Conservation (phyloP, 2,329 filamentous ascomycete genomes). For the Aspergillus neotritici region DNA sequence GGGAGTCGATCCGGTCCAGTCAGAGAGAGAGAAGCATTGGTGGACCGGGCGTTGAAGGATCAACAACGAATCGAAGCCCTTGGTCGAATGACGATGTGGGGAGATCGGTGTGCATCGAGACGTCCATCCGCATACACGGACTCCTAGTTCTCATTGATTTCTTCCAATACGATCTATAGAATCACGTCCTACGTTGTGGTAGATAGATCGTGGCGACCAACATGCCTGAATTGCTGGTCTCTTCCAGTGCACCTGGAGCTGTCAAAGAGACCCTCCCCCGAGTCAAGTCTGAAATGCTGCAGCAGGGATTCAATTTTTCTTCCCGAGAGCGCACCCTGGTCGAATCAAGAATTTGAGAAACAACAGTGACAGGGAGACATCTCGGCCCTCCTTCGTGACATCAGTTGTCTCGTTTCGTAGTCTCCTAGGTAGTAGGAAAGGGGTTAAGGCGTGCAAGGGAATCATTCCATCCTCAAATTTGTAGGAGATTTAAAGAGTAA, state of each 20-base stretch:
- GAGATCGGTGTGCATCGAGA: no score
- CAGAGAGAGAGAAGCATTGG: constrained; percentile 1
- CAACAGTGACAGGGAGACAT: no score
- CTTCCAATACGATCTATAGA: no score
- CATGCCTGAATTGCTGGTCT: not conserved
- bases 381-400: no score
- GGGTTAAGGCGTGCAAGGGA: not conserved
- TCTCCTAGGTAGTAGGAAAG: not conserved
- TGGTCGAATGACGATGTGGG: not conserved
- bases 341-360: no score
- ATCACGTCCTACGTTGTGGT: no score
- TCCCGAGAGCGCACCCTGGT: no score
- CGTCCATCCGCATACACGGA: no score
- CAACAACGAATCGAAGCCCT: constrained; percentile 14
- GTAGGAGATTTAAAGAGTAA: constrained; percentile 8
- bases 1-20: constrained; percentile 7
- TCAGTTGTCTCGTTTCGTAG: no score
- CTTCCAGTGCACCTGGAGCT: not conserved
- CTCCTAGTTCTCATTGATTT: no score
- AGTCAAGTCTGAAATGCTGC: no score
- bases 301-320: no score
- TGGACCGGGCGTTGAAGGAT: constrained; percentile 6
- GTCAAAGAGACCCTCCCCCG: not conserved
- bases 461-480: not conserved
- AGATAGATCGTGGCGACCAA: constrained; percentile 8